Percentiles rank a stretch among this genome's conserved stretches.
These are phyloP conservation scores for Rhizopogon rudus DNA, from an alignment of 768 basidiomycete genomes.

Conservation along the genomic window DNA sequence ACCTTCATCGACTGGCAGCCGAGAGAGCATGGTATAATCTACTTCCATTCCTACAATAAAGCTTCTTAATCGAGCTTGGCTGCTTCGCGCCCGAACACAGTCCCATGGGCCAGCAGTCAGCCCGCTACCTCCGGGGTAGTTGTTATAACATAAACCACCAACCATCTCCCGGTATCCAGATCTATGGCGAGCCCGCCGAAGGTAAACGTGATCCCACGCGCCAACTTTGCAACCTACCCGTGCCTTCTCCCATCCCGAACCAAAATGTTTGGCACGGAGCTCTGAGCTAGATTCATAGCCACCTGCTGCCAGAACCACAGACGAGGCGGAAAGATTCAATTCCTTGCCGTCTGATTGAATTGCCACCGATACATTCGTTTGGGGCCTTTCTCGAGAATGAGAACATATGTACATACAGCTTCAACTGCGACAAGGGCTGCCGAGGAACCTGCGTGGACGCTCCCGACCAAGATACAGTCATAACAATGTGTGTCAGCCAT, in stretches of 20 bases:
- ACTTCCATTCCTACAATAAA: constrained; percentile 10
- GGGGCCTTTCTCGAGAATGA: constrained; percentile 67
- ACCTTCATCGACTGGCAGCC: neutral
- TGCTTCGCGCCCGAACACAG: constrained; percentile 54
- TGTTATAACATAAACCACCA: constrained; percentile 56
- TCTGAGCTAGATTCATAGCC: constrained; percentile 58
- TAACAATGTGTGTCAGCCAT: constrained; percentile 18
- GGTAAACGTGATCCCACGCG: constrained; percentile 70
- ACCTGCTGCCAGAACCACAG: constrained; percentile 60
- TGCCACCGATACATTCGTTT: constrained; percentile 60
- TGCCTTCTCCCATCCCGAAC: constrained; percentile 53
- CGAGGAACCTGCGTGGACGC: constrained; percentile 64
- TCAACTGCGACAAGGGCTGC: constrained; percentile 59
- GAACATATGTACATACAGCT: constrained; percentile 53
- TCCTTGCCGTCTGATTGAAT: constrained; percentile 38
- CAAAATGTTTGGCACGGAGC: constrained; percentile 50
- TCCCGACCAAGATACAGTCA: constrained; percentile 61
- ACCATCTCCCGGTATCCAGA: constrained; percentile 57
- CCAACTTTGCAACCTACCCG: constrained; percentile 48
- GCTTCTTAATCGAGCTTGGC: constrained; percentile 18
- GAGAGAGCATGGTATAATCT: neutral
- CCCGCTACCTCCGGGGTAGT: constrained; percentile 70
- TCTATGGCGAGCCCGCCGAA: constrained; percentile 66
- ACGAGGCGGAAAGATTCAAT: constrained; percentile 32
- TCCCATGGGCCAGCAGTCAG: constrained; percentile 44